phyloP scores from a whole-genome alignment of 306 rosid species.

The Quillaja saponaria region DNA sequence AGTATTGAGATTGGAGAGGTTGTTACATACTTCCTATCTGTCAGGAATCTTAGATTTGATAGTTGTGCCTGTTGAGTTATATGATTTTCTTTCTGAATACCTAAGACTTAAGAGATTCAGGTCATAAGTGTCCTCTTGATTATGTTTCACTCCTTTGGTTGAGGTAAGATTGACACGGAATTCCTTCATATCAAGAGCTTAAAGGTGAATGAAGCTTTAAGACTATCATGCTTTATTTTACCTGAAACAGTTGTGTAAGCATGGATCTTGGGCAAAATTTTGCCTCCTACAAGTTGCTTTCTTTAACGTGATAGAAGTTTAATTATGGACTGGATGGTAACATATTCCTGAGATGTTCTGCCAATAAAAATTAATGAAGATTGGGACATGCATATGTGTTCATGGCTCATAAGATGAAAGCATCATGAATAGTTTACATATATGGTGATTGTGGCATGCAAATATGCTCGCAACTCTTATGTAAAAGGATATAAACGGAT shows the following conservation, averaged over 20 bases:
- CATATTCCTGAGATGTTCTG: neutral
- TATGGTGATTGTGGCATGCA: conserved; percentile 13
- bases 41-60: conserved; percentile 11
- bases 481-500: conserved; percentile 10
- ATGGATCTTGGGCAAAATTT: too few relatives aligned
- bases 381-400: too few relatives aligned
- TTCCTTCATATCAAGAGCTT: neutral
- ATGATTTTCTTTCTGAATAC: neutral
- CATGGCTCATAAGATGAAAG: conserved; percentile 16
- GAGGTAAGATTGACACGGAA: neutral
- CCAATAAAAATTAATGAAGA: too few relatives aligned
- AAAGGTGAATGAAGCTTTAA: neutral
- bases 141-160: neutral
- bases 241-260: neutral
- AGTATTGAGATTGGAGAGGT: conserved; percentile 83
- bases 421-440: conserved; percentile 13
- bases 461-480: neutral
- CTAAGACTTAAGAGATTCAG: neutral
- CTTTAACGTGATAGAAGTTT: neutral
- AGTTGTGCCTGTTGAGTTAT: neutral
- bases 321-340: neutral
- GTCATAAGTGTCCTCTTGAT: neutral
- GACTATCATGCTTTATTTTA: neutral
- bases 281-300: too few relatives aligned
- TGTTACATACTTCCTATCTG: conserved; percentile 26